Evolutionary conservation across 768 basidiomycete genomes (phyloP).

Genomic region (Mycena rebaudengoi): DNA sequence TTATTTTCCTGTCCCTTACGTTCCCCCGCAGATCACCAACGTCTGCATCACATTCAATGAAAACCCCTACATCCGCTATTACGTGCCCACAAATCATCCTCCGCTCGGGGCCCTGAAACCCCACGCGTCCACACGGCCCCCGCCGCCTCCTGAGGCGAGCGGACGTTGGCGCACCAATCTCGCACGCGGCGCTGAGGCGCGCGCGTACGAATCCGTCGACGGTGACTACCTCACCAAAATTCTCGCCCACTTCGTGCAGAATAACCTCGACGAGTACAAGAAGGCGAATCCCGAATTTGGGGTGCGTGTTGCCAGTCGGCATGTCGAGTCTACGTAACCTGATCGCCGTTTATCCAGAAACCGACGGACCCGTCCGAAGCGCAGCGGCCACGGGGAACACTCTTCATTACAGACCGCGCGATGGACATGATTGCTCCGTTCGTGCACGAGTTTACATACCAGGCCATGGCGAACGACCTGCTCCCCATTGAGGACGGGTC

Average conservation of each 20-base stretch:
- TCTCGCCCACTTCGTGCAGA: constrained; percentile 87
- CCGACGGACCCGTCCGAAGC: constrained; percentile 54
- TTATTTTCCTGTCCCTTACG: neutral
- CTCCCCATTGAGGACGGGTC: constrained; percentile 87
- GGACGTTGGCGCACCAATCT: constrained; percentile 84
- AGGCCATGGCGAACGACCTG: constrained; percentile 97
- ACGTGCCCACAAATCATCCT: constrained; percentile 80
- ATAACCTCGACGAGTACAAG: constrained; percentile 87
- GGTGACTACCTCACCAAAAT: constrained; percentile 82
- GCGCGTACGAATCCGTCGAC: constrained; percentile 74
- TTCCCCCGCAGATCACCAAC: constrained; percentile 74
- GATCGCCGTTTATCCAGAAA: constrained; percentile 51
- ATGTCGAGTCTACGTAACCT: neutral
- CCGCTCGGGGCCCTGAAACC: constrained; percentile 89
- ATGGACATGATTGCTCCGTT: constrained; percentile 94
- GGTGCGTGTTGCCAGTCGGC: constrained; percentile 54
- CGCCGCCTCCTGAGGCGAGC: constrained; percentile 69
- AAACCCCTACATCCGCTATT: constrained; percentile 93
- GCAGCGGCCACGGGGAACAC: constrained; percentile 77
- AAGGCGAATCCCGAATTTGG: constrained; percentile 87
- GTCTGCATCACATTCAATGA: constrained; percentile 91
- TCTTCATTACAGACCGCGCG: constrained; percentile 95
- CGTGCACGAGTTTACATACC: constrained; percentile 98
- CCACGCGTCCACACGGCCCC: constrained; percentile 67
- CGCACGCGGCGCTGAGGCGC: constrained; percentile 73